These are phyloP conservation scores for Solanum stenotomum DNA, from an alignment of 257 asterid genomes.

Conservation along the genomic window DNA sequence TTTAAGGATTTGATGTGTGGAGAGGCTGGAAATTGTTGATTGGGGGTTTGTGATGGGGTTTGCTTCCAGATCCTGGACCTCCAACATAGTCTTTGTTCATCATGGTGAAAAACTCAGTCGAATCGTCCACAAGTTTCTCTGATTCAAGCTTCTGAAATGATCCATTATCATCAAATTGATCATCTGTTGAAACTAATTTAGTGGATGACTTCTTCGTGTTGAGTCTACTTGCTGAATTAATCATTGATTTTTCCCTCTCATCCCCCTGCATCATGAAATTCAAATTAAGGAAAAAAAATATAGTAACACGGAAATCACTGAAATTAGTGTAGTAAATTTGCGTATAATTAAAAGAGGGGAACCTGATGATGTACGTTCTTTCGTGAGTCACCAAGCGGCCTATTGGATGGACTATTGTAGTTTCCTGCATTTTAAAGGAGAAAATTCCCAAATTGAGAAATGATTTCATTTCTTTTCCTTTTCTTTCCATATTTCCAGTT, in stretches of 20 bases:
- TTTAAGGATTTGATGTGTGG: neutral
- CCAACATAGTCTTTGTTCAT: constrained; percentile 13
- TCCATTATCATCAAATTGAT: neutral
- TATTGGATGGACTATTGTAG: neutral
- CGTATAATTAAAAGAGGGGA: neutral
- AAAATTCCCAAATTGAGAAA: neutral
- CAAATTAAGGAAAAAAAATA: neutral
- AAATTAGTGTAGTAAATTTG: neutral
- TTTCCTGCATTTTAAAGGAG: constrained; percentile 11
- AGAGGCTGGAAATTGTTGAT: constrained; percentile 13
- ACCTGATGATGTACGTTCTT: constrained; percentile 3
- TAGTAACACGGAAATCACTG: neutral
- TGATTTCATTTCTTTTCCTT: neutral
- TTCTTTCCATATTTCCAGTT: neutral
- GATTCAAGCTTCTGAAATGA: constrained; percentile 10
- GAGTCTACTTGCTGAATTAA: neutral
- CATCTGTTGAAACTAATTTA: neutral
- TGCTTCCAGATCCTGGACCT: neutral
- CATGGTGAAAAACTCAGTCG: neutral
- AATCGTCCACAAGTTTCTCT: neutral
- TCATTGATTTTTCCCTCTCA: neutral
- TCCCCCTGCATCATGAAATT: neutral
- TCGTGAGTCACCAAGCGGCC: neutral
- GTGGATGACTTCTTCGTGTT: neutral
- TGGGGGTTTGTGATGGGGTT: constrained; percentile 6